Evolutionary conservation across 306 rosid genomes (phyloP).

Genomic region (Sicyos baderoa): DNA sequence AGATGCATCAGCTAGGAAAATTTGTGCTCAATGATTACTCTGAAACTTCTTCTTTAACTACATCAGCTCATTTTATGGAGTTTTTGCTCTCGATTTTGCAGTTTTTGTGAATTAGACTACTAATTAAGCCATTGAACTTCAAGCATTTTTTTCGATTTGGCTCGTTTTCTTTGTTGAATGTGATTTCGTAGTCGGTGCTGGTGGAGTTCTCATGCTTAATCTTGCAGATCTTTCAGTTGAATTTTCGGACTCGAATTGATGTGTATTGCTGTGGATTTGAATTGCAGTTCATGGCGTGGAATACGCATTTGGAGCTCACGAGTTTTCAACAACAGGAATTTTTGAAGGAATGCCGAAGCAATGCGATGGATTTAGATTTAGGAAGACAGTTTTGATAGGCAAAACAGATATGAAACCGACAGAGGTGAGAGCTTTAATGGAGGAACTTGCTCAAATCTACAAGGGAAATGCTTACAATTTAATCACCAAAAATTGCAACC

Average conservation of each 20-base stretch:
- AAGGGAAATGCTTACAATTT: constrained; percentile 84
- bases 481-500: constrained; percentile 83
- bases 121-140: neutral
- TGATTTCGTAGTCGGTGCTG: neutral
- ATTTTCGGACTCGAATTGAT: neutral
- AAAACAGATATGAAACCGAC: constrained; percentile 46
- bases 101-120: neutral
- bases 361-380: constrained; percentile 72
- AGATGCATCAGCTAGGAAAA: neutral
- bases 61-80: neutral
- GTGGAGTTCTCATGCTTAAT: neutral
- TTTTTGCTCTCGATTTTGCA: neutral
- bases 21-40: neutral
- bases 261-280: neutral
- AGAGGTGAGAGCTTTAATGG: constrained; percentile 59
- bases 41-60: neutral
- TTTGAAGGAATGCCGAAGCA: constrained; percentile 79
- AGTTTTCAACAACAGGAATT: constrained; percentile 63
- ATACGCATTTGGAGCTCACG: constrained; percentile 93
- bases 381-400: constrained; percentile 71
- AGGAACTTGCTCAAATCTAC: constrained; percentile 52
- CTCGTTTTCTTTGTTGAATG: neutral
- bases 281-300: constrained; percentile 66
- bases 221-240: neutral
- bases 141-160: neutral